Evolutionary conservation across 257 asterid genomes (phyloP).

Genomic region (Striga asiatica): DNA sequence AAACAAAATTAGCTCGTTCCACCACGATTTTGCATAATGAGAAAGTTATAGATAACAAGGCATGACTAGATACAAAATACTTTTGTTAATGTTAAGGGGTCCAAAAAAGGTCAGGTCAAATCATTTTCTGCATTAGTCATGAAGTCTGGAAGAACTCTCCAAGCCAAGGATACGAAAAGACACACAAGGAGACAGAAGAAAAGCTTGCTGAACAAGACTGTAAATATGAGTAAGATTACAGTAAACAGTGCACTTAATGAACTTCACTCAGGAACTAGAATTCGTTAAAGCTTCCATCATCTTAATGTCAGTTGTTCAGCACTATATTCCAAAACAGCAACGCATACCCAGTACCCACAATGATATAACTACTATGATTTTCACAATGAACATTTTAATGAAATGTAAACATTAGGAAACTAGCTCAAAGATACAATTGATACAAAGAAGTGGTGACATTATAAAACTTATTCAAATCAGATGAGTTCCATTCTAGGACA

Average conservation of each 20-base stretch:
- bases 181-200: conserved; percentile 7
- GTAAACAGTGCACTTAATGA: not conserved
- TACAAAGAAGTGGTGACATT: not conserved
- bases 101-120: not conserved
- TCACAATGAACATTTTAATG: not conserved
- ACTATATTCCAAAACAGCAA: not conserved
- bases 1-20: conserved; percentile 12
- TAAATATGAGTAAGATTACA: not conserved
- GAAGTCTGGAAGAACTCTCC: not conserved
- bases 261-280: not conserved
- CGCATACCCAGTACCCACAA: not conserved
- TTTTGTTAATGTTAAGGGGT: conserved; percentile 7
- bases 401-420: not conserved
- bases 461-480: not conserved
- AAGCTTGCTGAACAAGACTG: not conserved
- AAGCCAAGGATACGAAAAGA: conserved; percentile 4
- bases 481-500: not conserved
- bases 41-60: not conserved
- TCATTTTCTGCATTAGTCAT: not conserved
- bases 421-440: not conserved
- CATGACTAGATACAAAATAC: not conserved
- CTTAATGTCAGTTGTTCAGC: not conserved
- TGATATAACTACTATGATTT: not conserved
- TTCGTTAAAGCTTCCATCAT: too few species aligned
- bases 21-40: not conserved